Percentiles rank a stretch among this genome's conserved stretches.
These are phyloP conservation scores for Neurospora sublineolata DNA, from an alignment of 495 filamentous ascomycete species.

Conservation along the genomic window DNA sequence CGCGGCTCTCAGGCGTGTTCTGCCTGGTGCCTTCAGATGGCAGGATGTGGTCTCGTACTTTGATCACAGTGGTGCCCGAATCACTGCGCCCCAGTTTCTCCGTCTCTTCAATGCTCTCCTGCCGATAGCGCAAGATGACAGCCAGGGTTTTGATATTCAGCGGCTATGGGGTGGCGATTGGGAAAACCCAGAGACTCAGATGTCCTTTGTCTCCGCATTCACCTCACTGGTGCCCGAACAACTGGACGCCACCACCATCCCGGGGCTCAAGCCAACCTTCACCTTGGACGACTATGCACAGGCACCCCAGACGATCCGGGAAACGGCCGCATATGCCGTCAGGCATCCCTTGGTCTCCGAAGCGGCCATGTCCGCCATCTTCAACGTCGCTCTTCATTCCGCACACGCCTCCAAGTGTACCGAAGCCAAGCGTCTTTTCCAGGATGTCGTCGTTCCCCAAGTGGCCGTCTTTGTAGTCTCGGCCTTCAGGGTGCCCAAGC, in stretches of 20 bases:
- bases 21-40: conserved; percentile 62
- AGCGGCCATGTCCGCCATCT: conserved; percentile 71
- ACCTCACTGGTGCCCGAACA: conserved; percentile 55
- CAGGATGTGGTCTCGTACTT: conserved; percentile 67
- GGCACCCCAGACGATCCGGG: conserved; percentile 55
- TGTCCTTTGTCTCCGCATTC: conserved; percentile 81
- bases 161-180: conserved; percentile 85
- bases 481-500: conserved; percentile 50
- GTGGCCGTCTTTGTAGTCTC: conserved; percentile 70
- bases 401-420: conserved; percentile 50
- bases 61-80: conserved; percentile 64
- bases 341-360: conserved; percentile 81
- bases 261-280: conserved; percentile 67
- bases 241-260: conserved; percentile 72
- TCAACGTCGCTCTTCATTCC: conserved; percentile 62
- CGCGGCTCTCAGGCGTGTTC: conserved; percentile 33
- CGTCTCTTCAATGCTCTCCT: conserved; percentile 65
- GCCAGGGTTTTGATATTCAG: conserved; percentile 52
- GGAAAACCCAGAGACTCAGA: conserved; percentile 73
- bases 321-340: conserved; percentile 60
- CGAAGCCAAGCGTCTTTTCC: conserved; percentile 56
- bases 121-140: conserved; percentile 50
- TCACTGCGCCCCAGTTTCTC: conserved; percentile 70
- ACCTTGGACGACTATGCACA: conserved; percentile 62
- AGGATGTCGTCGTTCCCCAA: conserved; percentile 56